Percentiles rank a stretch among this genome's conserved stretches.
These are phyloP conservation scores for Magnolia changhungtana DNA, from an alignment of 164 flowering plant genomes.

Conservation along the genomic window DNA sequence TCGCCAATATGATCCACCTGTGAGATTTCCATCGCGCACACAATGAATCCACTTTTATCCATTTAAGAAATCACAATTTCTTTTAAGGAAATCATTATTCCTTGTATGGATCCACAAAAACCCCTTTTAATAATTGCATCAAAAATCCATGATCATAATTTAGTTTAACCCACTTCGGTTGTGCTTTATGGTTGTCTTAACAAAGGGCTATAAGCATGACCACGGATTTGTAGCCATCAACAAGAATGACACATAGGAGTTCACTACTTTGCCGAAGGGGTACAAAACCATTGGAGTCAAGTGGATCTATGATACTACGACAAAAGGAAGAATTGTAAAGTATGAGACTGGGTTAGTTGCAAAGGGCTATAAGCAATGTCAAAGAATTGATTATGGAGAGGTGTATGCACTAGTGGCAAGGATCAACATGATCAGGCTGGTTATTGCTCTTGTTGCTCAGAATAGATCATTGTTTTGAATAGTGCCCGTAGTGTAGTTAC, in stretches of 20 bases:
- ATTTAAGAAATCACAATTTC: no score
- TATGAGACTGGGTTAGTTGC: not conserved
- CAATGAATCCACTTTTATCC: no score
- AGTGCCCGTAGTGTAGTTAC: no score
- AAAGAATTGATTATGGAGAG: not conserved
- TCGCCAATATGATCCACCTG: no score
- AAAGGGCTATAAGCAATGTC: not conserved
- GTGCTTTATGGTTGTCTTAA: no score
- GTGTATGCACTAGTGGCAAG: not conserved
- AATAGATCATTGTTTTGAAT: not conserved
- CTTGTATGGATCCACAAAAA: no score
- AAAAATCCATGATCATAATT: no score
- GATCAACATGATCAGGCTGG: not conserved
- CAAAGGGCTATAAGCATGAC: no score
- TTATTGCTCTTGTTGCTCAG: not conserved
- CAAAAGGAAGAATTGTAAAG: not conserved
- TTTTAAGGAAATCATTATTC: no score
- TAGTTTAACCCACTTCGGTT: no score
- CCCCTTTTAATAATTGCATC: no score
- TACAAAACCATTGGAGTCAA: not conserved
- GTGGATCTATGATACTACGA: not conserved
- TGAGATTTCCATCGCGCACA: no score
- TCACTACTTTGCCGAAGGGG: not conserved
- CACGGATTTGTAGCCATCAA: not conserved
- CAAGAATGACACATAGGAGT: not conserved